phyloP scores from a whole-genome alignment of 768 basidiomycete species.

The Arthromyces matolae region DNA sequence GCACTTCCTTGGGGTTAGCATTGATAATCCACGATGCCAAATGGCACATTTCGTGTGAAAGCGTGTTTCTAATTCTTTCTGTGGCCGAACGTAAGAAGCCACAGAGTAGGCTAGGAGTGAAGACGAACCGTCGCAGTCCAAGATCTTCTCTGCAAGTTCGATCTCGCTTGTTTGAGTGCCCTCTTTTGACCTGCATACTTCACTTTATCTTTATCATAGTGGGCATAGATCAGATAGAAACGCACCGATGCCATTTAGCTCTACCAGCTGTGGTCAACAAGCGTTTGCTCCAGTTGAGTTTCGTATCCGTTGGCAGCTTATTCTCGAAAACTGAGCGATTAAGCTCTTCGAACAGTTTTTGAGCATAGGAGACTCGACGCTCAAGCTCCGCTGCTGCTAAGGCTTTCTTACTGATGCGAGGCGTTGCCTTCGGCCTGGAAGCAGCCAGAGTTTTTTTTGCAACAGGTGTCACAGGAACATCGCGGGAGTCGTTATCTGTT shows the following conservation, averaged over 20 bases:
- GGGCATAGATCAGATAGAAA: no score
- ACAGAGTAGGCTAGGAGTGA: neutral
- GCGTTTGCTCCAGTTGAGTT: constrained; percentile 64
- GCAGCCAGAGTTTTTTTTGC: neutral
- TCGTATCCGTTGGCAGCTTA: constrained; percentile 49
- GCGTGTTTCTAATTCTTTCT: constrained; percentile 80
- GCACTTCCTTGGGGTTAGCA: constrained; percentile 62
- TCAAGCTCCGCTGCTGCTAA: constrained; percentile 39
- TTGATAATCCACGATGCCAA: constrained; percentile 84
- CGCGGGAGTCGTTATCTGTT: neutral
- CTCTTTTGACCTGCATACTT: constrained; percentile 52
- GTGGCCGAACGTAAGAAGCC: neutral
- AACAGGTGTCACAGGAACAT: neutral
- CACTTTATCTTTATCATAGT: no score
- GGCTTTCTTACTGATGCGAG: constrained; percentile 37
- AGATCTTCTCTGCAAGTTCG: constrained; percentile 77
- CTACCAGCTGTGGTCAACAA: constrained; percentile 66
- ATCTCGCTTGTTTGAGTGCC: constrained; percentile 63
- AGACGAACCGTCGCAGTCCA: constrained; percentile 66
- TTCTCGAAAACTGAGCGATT: constrained; percentile 55
- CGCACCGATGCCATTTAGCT: constrained; percentile 61
- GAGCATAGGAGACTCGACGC: constrained; percentile 49
- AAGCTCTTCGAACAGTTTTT: constrained; percentile 55
- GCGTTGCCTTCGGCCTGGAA: constrained; percentile 4
- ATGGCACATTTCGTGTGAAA: constrained; percentile 93